Conservation (phyloP, 371 early-diverging fungal genomes). For the Chytridium lagenaria region DNA sequence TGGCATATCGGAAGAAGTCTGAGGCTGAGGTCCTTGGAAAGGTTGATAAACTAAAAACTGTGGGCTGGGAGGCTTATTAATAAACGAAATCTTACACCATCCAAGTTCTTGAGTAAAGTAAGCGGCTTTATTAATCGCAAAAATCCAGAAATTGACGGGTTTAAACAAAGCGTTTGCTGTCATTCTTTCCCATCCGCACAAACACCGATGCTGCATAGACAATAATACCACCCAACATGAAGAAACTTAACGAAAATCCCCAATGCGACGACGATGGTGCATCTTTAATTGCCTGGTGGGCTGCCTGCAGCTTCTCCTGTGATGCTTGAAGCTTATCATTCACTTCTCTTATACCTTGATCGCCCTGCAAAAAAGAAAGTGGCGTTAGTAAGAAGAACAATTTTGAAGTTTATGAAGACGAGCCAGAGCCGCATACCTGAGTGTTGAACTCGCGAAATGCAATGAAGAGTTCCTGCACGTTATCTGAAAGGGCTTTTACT, state of each 20-base stretch:
- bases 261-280: background rate
- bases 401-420: background rate
- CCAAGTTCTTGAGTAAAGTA: too few species aligned
- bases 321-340: constrained; percentile 30
- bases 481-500: constrained; percentile 15
- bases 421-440: background rate
- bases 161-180: constrained; percentile 39
- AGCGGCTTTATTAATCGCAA: background rate
- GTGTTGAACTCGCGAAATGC: constrained; percentile 19
- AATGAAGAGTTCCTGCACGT: constrained; percentile 29
- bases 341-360: constrained; percentile 25
- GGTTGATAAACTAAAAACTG: constrained; percentile 73
- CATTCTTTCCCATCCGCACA: constrained; percentile 30
- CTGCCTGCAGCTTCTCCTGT: constrained; percentile 22
- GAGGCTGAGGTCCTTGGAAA: constrained; percentile 85
- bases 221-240: constrained; percentile 31
- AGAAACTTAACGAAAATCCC: constrained; percentile 24
- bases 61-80: constrained; percentile 76
- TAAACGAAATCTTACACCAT: too few species aligned
- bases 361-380: too few species aligned
- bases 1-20: constrained; percentile 75
- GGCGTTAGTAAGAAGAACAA: background rate
- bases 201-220: constrained; percentile 38
- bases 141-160: background rate
- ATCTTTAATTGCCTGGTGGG: constrained; percentile 23